phyloP scores from a whole-genome alignment of 768 basidiomycete species.

The Kwoniella sp. region DNA sequence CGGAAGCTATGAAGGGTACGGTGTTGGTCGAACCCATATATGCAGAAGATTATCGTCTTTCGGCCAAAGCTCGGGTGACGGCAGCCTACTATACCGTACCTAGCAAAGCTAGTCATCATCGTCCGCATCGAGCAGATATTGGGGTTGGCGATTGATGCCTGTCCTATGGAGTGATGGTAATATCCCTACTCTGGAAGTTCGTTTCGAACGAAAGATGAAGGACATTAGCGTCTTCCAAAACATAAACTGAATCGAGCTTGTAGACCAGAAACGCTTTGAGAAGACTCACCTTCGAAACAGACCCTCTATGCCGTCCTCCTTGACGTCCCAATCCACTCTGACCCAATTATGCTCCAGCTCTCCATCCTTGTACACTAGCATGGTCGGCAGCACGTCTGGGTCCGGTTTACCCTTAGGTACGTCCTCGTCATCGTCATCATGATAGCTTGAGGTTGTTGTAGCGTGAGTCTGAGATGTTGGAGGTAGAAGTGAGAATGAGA shows the following conservation, averaged over 20 bases:
- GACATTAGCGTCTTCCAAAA: background rate
- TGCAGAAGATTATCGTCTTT: too few species aligned
- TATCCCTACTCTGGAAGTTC: constrained; percentile 16
- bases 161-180: constrained; percentile 9
- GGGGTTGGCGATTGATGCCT: constrained; percentile 1
- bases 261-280: background rate
- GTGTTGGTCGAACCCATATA: too few species aligned
- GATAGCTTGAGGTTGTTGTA: too few species aligned
- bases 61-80: too few species aligned
- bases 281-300: constrained; percentile 41
- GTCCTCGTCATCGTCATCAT: constrained; percentile 28
- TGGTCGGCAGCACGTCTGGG: constrained; percentile 52
- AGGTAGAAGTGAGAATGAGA: constrained; percentile 48
- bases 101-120: constrained; percentile 4
- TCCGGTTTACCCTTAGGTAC: constrained; percentile 34
- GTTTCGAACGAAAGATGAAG: background rate
- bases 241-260: too few species aligned
- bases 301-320: constrained; percentile 46
- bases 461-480: constrained; percentile 11
- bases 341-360: constrained; percentile 51
- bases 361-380: constrained; percentile 51
- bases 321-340: constrained; percentile 50
- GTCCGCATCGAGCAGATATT: constrained; percentile 2
- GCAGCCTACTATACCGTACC: too few species aligned
- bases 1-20: too few species aligned